These are phyloP conservation scores for Phytophthora colocasiae DNA, from an alignment of 352 stramenopile genomes.

Conservation along the genomic window DNA sequence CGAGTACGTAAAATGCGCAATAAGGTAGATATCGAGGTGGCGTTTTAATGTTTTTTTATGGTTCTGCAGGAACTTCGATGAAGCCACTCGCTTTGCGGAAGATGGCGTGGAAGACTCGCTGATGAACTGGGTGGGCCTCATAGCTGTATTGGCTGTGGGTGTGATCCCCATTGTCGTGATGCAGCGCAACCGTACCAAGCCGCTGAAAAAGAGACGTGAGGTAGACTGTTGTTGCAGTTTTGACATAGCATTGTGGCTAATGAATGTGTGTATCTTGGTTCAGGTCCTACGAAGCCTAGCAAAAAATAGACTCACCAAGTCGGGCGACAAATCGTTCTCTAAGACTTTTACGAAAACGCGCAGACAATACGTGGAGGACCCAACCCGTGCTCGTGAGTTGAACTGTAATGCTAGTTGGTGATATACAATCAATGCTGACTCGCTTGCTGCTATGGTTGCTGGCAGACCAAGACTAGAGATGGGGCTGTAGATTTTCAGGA, in stretches of 20 bases:
- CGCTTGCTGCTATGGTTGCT: background rate
- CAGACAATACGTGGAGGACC: slow-evolving; percentile 62
- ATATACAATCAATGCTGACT: slow-evolving; percentile 7
- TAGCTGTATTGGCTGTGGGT: slow-evolving; percentile 58
- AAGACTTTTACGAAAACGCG: slow-evolving; percentile 54
- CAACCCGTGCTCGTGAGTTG: slow-evolving; percentile 37
- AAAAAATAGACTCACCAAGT: slow-evolving; percentile 78
- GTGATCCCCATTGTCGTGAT: slow-evolving; percentile 74
- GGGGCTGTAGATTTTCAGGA: slow-evolving; percentile 6
- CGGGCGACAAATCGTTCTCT: slow-evolving; percentile 52
- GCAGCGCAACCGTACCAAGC: slow-evolving; percentile 77
- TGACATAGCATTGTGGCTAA: slow-evolving; percentile 5
- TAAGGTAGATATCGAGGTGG: background rate
- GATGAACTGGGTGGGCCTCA: slow-evolving; percentile 74
- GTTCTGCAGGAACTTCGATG: slow-evolving; percentile 72
- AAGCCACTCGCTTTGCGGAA: slow-evolving; percentile 69
- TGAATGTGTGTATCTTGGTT: background rate
- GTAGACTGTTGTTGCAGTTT: slow-evolving; percentile 41
- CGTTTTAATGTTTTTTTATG: slow-evolving; percentile 3
- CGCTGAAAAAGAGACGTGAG: slow-evolving; percentile 77
- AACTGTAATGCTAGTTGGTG: background rate
- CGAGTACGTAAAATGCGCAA: slow-evolving; percentile 48
- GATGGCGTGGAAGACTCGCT: slow-evolving; percentile 77
- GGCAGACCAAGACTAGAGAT: slow-evolving; percentile 40
- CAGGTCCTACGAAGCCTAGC: slow-evolving; percentile 72